Evolutionary conservation across 305 asterid species (phyloP), one percentile per base, ranked within the genome.

Genomic region (Fraxinus angustifolia): DNA sequence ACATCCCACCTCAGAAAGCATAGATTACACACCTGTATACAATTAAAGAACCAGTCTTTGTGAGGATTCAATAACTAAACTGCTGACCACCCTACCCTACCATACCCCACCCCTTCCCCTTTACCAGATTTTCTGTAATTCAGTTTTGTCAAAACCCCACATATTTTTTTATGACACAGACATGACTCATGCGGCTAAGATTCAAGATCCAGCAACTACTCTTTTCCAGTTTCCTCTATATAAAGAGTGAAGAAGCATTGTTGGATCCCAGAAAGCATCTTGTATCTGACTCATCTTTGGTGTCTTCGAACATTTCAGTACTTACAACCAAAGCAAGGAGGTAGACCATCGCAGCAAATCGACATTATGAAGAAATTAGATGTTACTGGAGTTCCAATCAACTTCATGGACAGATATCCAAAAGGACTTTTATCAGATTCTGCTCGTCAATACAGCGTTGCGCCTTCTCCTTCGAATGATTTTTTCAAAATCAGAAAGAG

Each of bases 391-490:
- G 38, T 86, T 45, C 81, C 83, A 10, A 33, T 78, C 12, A 77
- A 30, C 56, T 48, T 82, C 40, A 26, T 17, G 50, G 80, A 42
- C 23, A 31, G 77, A 16, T 73, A 75, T 78, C 53, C 60, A 3
- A 79, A 79, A 19, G 14, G 45, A 62, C 42, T 34, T 68, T 50
- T 77, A 71, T 65, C 82, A 3, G 79, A 76, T 78, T 30, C 82
- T 2, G 85, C 79, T 23, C n/a, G 72, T 10, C 79, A 87, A 40
- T 73, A 78, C 82, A 83, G 83, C 21, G 50, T 87, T 6, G n/a
- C 82, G 77, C 78, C 92, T 72, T 85, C 90, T 82, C 89, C 89
- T 21, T 75, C 89, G 82, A 84, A 79, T 30, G 88, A 82, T 8
- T 86, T 78, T 33, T 80, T 88, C 78, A 87, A 86, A 79, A 85